Percentiles rank a stretch among this genome's conserved stretches.
Evolutionary conservation across 306 rosid species (phyloP).

Genomic region (Malus orientalis): DNA sequence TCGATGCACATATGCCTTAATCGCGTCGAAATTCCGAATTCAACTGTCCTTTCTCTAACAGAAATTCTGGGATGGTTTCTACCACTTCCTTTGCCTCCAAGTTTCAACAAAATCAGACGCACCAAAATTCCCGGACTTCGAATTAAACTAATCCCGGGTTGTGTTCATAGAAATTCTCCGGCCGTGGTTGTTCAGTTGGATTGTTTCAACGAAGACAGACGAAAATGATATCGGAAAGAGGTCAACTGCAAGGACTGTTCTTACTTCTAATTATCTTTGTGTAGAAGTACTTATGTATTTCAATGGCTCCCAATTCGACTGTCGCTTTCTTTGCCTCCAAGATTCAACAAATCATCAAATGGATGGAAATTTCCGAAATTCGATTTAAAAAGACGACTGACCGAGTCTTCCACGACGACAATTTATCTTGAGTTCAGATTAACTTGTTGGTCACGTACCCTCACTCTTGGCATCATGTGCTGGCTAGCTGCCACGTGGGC

Average conservation of each 20-base stretch:
- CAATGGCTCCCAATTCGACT: no score
- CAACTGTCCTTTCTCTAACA: neutral
- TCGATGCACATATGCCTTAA: neutral
- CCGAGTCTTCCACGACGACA: neutral
- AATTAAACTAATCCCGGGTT: neutral
- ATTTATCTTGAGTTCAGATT: no score
- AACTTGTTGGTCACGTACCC: neutral
- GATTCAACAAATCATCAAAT: neutral
- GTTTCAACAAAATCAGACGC: constrained; percentile 2
- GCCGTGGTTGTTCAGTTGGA: neutral
- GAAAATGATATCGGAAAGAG: neutral
- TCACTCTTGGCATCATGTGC: neutral
- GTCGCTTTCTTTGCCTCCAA: constrained; percentile 21
- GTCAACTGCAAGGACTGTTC: neutral
- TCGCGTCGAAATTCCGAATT: neutral
- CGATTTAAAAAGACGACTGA: neutral
- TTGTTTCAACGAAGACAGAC: neutral
- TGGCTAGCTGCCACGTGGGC: no score
- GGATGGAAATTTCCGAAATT: neutral
- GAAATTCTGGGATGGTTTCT: neutral
- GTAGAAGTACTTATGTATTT: neutral
- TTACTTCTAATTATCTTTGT: neutral
- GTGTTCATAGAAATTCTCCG: neutral
- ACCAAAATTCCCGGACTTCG: neutral
- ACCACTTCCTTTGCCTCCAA: constrained; percentile 30